Evolutionary conservation across 2,329 filamentous ascomycete genomes (phyloP).

Genomic region (Alternaria rosae): DNA sequence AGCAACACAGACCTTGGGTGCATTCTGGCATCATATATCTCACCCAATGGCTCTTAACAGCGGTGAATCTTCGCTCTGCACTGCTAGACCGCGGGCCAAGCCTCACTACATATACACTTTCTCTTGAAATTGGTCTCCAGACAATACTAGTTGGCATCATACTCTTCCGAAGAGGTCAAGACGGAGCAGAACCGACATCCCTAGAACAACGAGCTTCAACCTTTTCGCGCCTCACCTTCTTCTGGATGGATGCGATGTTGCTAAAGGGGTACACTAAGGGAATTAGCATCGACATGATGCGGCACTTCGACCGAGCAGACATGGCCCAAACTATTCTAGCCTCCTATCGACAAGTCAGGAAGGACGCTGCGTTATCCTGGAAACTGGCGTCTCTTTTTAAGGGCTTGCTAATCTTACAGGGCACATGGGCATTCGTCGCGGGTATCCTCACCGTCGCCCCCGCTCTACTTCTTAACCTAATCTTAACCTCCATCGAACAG

Average conservation of each 20-base stretch:
- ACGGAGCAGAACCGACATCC: not conserved
- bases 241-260: conserved; percentile 1
- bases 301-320: not conserved
- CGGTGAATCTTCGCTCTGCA: not conserved
- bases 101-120: not conserved
- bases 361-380: not conserved
- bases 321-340: not conserved
- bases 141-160: not conserved
- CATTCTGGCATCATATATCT: not conserved
- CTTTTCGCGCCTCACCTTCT: not conserved
- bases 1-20: not conserved
- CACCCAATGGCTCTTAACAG: not conserved
- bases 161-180: not conserved
- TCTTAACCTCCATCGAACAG: not conserved
- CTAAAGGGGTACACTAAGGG: not conserved
- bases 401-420: not conserved
- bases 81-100: not conserved
- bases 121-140: not conserved
- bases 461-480: not conserved
- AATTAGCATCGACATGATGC: conserved; percentile 1
- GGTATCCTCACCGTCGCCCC: not conserved
- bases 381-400: not conserved
- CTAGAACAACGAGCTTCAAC: not conserved
- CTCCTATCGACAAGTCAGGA: not conserved
- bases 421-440: not conserved